Base-by-base conservation (phyloP, 2,329 filamentous ascomycete species). In the Arthroderma uncinatum region DNA sequence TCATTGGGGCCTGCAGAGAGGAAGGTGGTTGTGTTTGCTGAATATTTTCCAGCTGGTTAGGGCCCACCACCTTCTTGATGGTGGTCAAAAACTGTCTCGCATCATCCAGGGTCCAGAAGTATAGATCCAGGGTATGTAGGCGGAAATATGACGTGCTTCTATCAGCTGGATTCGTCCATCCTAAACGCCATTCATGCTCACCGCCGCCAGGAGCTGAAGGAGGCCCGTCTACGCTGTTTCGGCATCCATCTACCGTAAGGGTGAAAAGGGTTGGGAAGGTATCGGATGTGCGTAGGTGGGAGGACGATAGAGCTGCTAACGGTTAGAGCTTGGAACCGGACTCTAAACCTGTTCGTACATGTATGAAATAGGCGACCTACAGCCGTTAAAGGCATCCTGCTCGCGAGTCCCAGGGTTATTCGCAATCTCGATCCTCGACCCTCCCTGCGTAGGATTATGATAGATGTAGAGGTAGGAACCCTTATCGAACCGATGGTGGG, bases 391-490 rank as follows among this genome's bases (percentile, higher is more conserved):
- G 50, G 82, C 81, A 73, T 85, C 82, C 65, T 85, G 82, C n/a
- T 81, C 77, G 16, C 78, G 72, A 8, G 80, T 82, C 25, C 82
- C 81, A 8, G 82, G 79, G 66, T 83, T 77, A 65, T 85, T 84
- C 34, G 82, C 82, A 59, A 85, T 73, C 68, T 85, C 82, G 53
- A 85, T 69, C 60, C 82, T 77, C 12, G 77, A 75, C 58, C 73
- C 78, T 53, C 76, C 74, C 59, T 77, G 74, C 53, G 73, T 72
- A 8, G 77, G 72, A 64, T 82, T 79, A 68, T 82, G 76, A 68
- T 82, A 83, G 55, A 85, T 69, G 68, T 85, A 85, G 60, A 85
- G 73, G 70, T 85, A 85, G 52, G 81, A 84, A 59, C 78, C 75
- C 64, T 82, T 83, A 63, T 82, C 80, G 68, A 85, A 85, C 53